phyloP scores from a whole-genome alignment of 352 stramenopile genomes.

The Globisporangium paddicum region DNA sequence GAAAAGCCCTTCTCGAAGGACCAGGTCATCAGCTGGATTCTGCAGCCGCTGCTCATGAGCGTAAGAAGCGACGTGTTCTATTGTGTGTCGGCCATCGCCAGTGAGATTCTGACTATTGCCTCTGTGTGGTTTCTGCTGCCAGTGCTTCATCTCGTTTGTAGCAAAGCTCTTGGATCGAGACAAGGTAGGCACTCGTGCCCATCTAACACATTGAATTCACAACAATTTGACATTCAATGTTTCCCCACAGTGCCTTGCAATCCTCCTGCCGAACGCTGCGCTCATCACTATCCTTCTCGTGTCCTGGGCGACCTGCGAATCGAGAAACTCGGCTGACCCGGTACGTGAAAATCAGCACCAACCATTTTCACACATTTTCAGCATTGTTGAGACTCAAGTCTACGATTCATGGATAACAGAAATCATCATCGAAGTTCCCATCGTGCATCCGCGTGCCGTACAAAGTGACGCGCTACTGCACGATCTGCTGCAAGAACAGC shows the following conservation, averaged over 20 bases:
- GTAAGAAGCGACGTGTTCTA: conserved; percentile 21
- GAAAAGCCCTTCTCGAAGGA: conserved; percentile 68
- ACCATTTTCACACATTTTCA: neutral
- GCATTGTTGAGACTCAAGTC: too few species aligned
- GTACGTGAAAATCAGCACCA: conserved; percentile 13
- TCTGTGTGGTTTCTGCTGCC: neutral
- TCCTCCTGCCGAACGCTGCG: conserved; percentile 59
- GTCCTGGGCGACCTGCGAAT: conserved; percentile 71
- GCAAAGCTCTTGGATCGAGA: conserved; percentile 42
- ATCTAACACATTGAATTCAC: too few species aligned
- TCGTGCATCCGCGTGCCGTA: conserved; percentile 42
- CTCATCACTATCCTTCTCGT: conserved; percentile 50
- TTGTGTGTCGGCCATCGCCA: neutral
- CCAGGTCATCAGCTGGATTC: conserved; percentile 49
- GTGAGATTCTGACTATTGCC: neutral
- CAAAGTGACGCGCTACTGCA: conserved; percentile 78
- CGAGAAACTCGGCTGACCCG: conserved; percentile 46
- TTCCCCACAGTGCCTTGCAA: conserved; percentile 46
- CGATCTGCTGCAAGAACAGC: conserved; percentile 79
- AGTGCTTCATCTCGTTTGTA: conserved; percentile 71
- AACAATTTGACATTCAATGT: too few species aligned
- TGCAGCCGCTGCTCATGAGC: conserved; percentile 64
- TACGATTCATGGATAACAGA: conserved; percentile 17
- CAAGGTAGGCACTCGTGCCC: conserved; percentile 35
- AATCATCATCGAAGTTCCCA: conserved; percentile 18